A percentile compares a stretch with the other conserved stretches of the same genome.
phyloP scores from a whole-genome alignment of 176 grass and related monocot genomes.

The Aegilops umbellulata region DNA sequence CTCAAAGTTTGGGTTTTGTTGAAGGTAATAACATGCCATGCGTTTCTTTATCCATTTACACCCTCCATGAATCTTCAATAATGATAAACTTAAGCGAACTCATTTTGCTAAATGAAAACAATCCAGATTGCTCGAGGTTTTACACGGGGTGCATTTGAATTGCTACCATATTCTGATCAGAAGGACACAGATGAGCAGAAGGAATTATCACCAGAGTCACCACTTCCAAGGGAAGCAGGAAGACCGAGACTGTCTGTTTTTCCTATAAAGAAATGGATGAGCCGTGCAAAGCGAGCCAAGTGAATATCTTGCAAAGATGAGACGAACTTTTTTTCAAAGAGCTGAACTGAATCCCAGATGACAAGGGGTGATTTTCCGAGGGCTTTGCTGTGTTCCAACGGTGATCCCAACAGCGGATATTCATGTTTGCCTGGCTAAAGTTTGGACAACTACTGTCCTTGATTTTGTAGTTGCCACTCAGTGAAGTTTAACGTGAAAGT shows the following conservation, averaged over 20 bases:
- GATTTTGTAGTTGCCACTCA: background rate
- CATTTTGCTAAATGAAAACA: slow-evolving; percentile 14
- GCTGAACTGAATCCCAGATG: background rate
- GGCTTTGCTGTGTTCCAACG: background rate
- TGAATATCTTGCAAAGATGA: slow-evolving; percentile 10
- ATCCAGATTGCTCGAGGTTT: slow-evolving; percentile 66
- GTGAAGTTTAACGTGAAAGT: background rate
- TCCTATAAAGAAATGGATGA: slow-evolving; percentile 86
- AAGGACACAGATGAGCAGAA: slow-evolving; percentile 54
- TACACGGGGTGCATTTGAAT: slow-evolving; percentile 60
- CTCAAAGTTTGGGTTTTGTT: slow-evolving; percentile 93
- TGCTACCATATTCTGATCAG: slow-evolving; percentile 60
- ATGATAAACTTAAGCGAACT: background rate
- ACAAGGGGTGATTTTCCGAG: background rate
- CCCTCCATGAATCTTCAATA: background rate
- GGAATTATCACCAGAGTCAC: slow-evolving; percentile 34
- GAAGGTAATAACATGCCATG: slow-evolving; percentile 55
- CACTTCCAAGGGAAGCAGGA: slow-evolving; percentile 23
- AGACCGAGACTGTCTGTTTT: slow-evolving; percentile 64
- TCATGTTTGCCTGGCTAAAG: background rate
- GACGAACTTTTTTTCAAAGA: background rate
- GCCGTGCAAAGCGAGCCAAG: slow-evolving; percentile 47
- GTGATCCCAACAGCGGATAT: background rate
- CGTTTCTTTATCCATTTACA: slow-evolving; percentile 1
- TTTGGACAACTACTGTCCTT: background rate